Evolutionary conservation across 2,329 filamentous ascomycete genomes (phyloP), one percentile per base, ranked within the genome.

Genomic region (Diaporthe sp.): DNA sequence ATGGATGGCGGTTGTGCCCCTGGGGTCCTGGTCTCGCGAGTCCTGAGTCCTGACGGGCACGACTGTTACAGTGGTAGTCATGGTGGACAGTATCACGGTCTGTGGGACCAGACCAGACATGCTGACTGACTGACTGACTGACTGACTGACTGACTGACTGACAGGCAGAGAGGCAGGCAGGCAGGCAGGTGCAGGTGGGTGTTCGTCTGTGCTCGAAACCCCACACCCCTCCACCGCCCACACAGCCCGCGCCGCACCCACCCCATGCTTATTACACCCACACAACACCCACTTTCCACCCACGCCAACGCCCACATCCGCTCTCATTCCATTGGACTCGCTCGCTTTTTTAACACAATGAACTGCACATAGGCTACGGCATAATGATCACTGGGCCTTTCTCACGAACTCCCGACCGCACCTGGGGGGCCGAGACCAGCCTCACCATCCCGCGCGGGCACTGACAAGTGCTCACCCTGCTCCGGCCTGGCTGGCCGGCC

Each of bases 181-280:
- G 17, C 60, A 31, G 39, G n/a, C 28, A 37, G 31, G 55, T 13
- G 12, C 31, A 10, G 44, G 28, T 34, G 28, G 46, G 31, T 68
- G 62, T 68, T 49, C 44, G 62, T 39, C 44, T 53, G 62, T 51
- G 44, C 46, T 51, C 44, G 44, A 68, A 39, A 39, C 62, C 62
- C 62, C 62, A 51, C 62, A 67, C 19, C 28, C 31, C 62, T 46
- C 46, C 65, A 68, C 65, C 44, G 62, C 62, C 62, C 44, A 51
- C 57, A 10, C 61, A 19, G 61, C 61, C 61, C 61, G 19, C 61
- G 31, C 22, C 19, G 46, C 62, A 25, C 62, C 62, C 55, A 58
- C 55, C 55, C 55, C 55, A 37, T n/a, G 55, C 55, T 44, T 19
- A 17, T 15, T 19, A 17, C 58, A 65, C 60, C 60, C 60, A 65